Evolutionary conservation across 2,329 filamentous ascomycete genomes (phyloP), one percentile per base, ranked within the genome.

Genomic region (Fonsecaea pugnacius): DNA sequence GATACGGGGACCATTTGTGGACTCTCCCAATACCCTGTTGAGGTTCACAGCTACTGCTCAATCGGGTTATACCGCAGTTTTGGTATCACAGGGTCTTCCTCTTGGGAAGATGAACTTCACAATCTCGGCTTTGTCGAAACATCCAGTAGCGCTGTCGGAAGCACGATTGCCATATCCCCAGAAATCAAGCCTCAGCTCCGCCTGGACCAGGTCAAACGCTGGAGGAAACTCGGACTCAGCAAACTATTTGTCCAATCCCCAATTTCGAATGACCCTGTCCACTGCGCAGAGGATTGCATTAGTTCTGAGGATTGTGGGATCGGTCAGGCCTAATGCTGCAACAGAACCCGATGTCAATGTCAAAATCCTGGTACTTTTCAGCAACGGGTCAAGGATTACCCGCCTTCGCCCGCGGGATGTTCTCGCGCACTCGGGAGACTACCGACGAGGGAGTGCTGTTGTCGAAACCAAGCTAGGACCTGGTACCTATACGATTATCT

Each of bases 1-100:
- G 0, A 87, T 91, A 71, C 87, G 89, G 38, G 90, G 90, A 0
- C 91, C 91, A n/a, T 96, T 91, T 67, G 92, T 98, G 36, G 94
- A 97, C 76, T 96, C 93, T 2, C 92, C 92, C 1, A 96, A 98
- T 75, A 96, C 91, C 0, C 85, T 99, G 7, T 86, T 96, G 51
- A 88, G 90, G 63, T 84, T 96, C 66, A 85, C 91, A 32, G 82
- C 83, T 63, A 77, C 82, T n/a, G 74, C 82, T 1, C 75, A 78
- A 16, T 78, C 78, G 10, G 78, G 78, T 0, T 86, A 86, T 70
- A 88, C 86, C 0, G 79, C 91, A 4, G 91, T 93, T 7, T 82
- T 92, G 32, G 89, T 92, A 16, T 90, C 96, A 71, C 89, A 96
- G 72, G 88, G 89, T 40, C 83, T 98, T 4, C 89, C 91, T 1